phyloP scores from a whole-genome alignment of 2,329 filamentous ascomycete species.

The Aspergillus ustus region DNA sequence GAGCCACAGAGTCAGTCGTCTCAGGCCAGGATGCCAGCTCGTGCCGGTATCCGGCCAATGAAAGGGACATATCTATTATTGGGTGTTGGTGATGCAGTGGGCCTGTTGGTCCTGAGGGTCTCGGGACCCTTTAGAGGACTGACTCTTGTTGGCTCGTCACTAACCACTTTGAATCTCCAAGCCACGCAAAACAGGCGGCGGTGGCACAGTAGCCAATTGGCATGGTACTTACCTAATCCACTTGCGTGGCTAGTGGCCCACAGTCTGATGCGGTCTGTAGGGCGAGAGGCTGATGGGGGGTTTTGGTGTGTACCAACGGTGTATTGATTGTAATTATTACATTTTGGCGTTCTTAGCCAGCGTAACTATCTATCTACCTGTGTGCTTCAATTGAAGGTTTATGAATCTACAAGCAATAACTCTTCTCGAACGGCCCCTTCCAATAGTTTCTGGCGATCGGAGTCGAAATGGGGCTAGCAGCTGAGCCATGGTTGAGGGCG shows the following conservation, averaged over 20 bases:
- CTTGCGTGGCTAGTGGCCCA: slow-evolving; percentile 18
- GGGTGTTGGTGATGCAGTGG: slow-evolving; percentile 9
- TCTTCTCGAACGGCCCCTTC: background rate
- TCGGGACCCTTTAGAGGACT: background rate
- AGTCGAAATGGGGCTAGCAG: background rate
- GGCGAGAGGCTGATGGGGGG: slow-evolving; percentile 20
- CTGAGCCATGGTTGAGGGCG: background rate
- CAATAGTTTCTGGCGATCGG: background rate
- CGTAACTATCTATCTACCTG: slow-evolving; percentile 1
- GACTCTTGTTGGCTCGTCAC: slow-evolving; percentile 13
- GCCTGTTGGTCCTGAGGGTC: background rate
- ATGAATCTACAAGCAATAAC: background rate
- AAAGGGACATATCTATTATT: background rate
- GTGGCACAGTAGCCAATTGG: background rate
- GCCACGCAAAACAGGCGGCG: slow-evolving; percentile 6
- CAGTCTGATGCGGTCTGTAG: slow-evolving; percentile 12
- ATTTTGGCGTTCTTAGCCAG: background rate
- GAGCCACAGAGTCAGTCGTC: slow-evolving; percentile 3
- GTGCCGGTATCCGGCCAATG: background rate
- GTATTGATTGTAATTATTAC: slow-evolving; percentile 18
- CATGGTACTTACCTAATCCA: slow-evolving; percentile 5
- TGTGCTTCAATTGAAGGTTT: background rate
- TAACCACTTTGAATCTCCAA: slow-evolving; percentile 11
- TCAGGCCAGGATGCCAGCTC: background rate
- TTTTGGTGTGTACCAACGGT: slow-evolving; percentile 3